Conservation (phyloP, 352 stramenopile species). For the Globisporangium nagaii region DNA sequence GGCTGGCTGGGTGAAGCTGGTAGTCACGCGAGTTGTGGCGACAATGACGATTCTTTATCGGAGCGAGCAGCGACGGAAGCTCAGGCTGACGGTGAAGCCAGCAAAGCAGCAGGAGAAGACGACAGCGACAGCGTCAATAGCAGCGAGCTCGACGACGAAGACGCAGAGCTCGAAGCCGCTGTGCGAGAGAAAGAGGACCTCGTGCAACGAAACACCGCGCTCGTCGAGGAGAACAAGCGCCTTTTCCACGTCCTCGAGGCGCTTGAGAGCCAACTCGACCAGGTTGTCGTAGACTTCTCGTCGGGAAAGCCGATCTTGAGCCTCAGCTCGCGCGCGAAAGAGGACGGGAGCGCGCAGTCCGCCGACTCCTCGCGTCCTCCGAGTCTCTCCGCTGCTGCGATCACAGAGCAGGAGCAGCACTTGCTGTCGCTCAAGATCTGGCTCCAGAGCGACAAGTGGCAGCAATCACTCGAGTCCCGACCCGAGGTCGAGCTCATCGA, state of each 20-base stretch:
- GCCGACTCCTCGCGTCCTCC: not conserved
- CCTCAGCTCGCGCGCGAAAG: slow-evolving; percentile 9
- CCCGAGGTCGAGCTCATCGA: slow-evolving; percentile 9
- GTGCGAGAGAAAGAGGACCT: slow-evolving; percentile 21
- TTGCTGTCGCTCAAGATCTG: slow-evolving; percentile 44
- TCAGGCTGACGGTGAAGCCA: not conserved
- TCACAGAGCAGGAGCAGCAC: not conserved
- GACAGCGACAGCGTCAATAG: not conserved
- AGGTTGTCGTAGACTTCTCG: slow-evolving; percentile 36
- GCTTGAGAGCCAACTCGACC: slow-evolving; percentile 40
- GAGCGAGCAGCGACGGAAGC: too few species aligned
- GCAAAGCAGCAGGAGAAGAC: not conserved
- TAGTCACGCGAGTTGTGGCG: too few species aligned
- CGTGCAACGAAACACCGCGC: slow-evolving; percentile 25
- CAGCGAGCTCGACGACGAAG: slow-evolving; percentile 7
- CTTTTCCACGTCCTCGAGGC: slow-evolving; percentile 41
- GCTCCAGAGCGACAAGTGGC: slow-evolving; percentile 46
- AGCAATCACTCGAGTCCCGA: slow-evolving; percentile 24
- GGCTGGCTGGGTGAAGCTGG: not conserved
- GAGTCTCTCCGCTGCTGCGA: not conserved
- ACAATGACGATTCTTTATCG: too few species aligned
- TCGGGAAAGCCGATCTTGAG: slow-evolving; percentile 30
- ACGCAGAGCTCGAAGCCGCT: slow-evolving; percentile 11
- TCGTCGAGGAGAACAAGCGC: slow-evolving; percentile 46
- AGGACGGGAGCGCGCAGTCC: not conserved